Evolutionary conservation across 1,284 basidiomycete species (phyloP).

Genomic region (Tilletia indica): DNA sequence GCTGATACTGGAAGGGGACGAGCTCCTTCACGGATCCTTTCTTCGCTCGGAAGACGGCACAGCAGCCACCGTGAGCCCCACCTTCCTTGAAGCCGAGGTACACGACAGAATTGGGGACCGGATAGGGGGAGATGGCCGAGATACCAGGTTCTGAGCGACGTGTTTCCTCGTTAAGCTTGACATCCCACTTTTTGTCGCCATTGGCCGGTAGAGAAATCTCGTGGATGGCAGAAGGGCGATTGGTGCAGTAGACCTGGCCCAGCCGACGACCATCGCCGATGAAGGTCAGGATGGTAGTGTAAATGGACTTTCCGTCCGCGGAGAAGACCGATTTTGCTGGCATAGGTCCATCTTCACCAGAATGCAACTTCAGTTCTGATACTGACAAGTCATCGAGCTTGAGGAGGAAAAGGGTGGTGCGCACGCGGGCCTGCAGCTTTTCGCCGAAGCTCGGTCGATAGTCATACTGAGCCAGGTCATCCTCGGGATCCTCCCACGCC

Average conservation of each 20-base stretch:
- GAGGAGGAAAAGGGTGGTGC: slow-evolving; percentile 3
- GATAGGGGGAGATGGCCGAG: slow-evolving; percentile 27
- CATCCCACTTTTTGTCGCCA: slow-evolving; percentile 6
- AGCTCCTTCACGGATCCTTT: not conserved
- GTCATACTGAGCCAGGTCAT: slow-evolving; percentile 29
- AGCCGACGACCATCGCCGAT: slow-evolving; percentile 64
- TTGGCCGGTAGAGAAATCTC: slow-evolving; percentile 33
- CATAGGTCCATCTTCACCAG: slow-evolving; percentile 42
- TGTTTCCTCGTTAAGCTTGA: slow-evolving; percentile 60
- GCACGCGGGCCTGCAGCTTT: slow-evolving; percentile 4
- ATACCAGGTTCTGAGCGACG: slow-evolving; percentile 65
- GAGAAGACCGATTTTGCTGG: slow-evolving; percentile 66
- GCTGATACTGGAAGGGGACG: not conserved
- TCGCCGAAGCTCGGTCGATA: slow-evolving; percentile 31
- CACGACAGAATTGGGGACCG: slow-evolving; percentile 56
- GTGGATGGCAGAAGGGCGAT: slow-evolving; percentile 67
- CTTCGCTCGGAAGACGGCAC: not conserved
- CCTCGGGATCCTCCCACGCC: slow-evolving; percentile 23
- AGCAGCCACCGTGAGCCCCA: slow-evolving; percentile 62
- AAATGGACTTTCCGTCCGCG: slow-evolving; percentile 58
- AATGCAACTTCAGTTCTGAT: slow-evolving; percentile 17
- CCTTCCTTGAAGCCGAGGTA: slow-evolving; percentile 65
- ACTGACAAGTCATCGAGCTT: not conserved
- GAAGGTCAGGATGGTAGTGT: slow-evolving; percentile 66
- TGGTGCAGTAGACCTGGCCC: slow-evolving; percentile 67